Percentiles rank a stretch among this genome's conserved stretches.
These are phyloP conservation scores for Tuber indicum DNA, from an alignment of 495 filamentous ascomycete species.

Conservation along the genomic window DNA sequence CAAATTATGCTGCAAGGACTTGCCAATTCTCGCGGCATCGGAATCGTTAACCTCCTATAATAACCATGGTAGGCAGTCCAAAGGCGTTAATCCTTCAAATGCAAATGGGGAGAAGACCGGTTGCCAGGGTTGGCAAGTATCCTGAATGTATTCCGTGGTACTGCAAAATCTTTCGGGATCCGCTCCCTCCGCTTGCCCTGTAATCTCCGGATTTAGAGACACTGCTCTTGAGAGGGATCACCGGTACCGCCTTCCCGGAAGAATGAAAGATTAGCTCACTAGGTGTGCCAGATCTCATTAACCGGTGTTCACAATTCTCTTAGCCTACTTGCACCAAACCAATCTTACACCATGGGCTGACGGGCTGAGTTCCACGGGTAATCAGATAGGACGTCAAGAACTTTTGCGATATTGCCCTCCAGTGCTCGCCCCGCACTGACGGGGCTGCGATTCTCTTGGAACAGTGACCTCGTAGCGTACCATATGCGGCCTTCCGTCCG, in stretches of 20 bases:
- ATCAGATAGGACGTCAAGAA: neutral
- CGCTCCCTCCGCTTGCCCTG: neutral
- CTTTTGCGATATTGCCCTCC: neutral
- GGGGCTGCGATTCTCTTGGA: neutral
- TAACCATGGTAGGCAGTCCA: neutral
- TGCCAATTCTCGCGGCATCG: too few relatives aligned
- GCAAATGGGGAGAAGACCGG: neutral
- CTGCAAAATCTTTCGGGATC: neutral
- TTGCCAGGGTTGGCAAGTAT: neutral
- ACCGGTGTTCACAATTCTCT: neutral
- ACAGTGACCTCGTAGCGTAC: neutral
- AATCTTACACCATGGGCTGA: neutral
- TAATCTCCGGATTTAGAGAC: neutral
- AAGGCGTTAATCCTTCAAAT: neutral
- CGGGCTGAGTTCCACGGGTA: neutral
- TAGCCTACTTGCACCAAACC: neutral
- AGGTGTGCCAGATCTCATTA: neutral
- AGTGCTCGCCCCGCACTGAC: neutral
- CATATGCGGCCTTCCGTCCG: neutral
- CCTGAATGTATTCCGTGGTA: neutral
- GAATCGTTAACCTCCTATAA: neutral
- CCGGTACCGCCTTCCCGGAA: neutral
- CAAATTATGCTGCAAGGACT: too few relatives aligned
- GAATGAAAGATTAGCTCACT: neutral
- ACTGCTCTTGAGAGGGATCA: neutral